Percentiles rank a stretch among this genome's conserved stretches.
Evolutionary conservation across 2,329 filamentous ascomycete genomes (phyloP).

Genomic region (Xylariaceae sp.): DNA sequence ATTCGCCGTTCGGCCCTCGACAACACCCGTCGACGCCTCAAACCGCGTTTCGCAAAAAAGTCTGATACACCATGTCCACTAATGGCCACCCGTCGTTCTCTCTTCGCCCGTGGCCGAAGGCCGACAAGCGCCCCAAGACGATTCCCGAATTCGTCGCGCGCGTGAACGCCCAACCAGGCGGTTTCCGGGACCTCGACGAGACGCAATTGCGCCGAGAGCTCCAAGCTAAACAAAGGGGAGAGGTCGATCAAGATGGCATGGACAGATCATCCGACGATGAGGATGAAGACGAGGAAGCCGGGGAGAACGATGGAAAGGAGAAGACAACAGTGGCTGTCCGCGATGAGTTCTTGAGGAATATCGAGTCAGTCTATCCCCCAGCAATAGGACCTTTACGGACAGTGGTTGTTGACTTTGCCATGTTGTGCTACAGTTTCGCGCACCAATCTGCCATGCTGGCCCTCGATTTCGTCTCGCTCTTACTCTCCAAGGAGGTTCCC

Average conservation of each 20-base stretch:
- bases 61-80: slow-evolving; percentile 18
- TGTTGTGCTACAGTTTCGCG: slow-evolving; percentile 34
- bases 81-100: slow-evolving; percentile 41
- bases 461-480: slow-evolving; percentile 76
- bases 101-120: slow-evolving; percentile 58
- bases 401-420: slow-evolving; percentile 12
- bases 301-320: slow-evolving; percentile 28
- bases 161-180: slow-evolving; percentile 71
- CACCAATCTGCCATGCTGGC: slow-evolving; percentile 61
- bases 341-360: slow-evolving; percentile 51
- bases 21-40: neutral
- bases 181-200: slow-evolving; percentile 76
- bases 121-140: slow-evolving; percentile 51
- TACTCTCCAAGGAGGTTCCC: slow-evolving; percentile 76
- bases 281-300: slow-evolving; percentile 39
- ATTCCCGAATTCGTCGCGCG: slow-evolving; percentile 73
- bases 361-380: slow-evolving; percentile 42
- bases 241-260: slow-evolving; percentile 38
- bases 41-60: neutral
- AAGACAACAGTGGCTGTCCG: slow-evolving; percentile 43
- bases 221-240: slow-evolving; percentile 36
- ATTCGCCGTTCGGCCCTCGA: slow-evolving; percentile 1
- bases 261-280: slow-evolving; percentile 41
- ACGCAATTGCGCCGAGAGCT: slow-evolving; percentile 66
- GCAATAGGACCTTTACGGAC: neutral